Conservation (phyloP, 495 filamentous ascomycete genomes). For the Lentithecium fluviatile region DNA sequence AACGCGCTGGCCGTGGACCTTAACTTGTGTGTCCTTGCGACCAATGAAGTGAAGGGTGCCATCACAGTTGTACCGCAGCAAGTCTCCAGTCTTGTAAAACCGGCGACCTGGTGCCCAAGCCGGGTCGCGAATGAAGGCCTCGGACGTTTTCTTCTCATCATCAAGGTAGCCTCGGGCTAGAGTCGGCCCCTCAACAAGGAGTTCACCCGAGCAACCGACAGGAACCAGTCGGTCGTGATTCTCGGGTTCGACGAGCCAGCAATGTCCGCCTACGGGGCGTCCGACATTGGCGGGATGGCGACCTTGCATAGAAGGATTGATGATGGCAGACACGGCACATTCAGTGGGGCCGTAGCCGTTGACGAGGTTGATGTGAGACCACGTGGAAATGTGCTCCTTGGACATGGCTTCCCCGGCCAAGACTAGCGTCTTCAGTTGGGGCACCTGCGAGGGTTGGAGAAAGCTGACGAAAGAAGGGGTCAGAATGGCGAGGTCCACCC, state of each 20-base stretch:
- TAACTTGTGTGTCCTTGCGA: slow-evolving; percentile 40
- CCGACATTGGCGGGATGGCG: slow-evolving; percentile 29
- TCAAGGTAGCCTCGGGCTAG: slow-evolving; percentile 29
- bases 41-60: slow-evolving; percentile 38
- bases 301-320: slow-evolving; percentile 17
- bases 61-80: slow-evolving; percentile 33
- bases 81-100: slow-evolving; percentile 39
- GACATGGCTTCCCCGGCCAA: slow-evolving; percentile 32
- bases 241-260: slow-evolving; percentile 29
- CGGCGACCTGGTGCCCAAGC: slow-evolving; percentile 40
- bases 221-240: slow-evolving; percentile 35
- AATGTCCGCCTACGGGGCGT: slow-evolving; percentile 17
- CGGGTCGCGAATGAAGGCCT: slow-evolving; percentile 37
- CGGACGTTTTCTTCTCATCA: slow-evolving; percentile 18
- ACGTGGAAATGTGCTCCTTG: slow-evolving; percentile 24
- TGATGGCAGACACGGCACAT: slow-evolving; percentile 20
- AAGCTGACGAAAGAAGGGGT: slow-evolving; percentile 51
- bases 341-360: slow-evolving; percentile 35
- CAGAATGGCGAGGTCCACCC: slow-evolving; percentile 54
- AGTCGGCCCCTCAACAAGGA: slow-evolving; percentile 34
- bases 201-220: slow-evolving; percentile 53
- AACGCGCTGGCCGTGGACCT: slow-evolving; percentile 33
- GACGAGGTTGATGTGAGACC: slow-evolving; percentile 27
- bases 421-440: slow-evolving; percentile 30
- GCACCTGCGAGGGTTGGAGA: slow-evolving; percentile 28